phyloP scores from a whole-genome alignment of 805 yeast genomes.

The Candida tibetensis region DNA sequence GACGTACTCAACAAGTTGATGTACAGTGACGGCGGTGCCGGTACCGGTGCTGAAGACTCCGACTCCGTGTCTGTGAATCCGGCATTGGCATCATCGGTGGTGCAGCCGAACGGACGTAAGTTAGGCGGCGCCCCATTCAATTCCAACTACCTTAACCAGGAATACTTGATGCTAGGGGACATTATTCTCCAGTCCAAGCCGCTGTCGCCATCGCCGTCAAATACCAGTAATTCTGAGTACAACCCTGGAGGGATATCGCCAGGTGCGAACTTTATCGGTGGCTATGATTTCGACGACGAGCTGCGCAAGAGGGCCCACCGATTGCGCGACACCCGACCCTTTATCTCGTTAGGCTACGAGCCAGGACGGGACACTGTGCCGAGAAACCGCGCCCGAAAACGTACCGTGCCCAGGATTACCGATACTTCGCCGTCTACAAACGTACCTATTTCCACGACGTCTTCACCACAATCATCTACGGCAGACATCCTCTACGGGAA shows the following conservation, averaged over 20 bases:
- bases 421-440: not conserved
- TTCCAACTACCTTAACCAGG: constrained; percentile 49
- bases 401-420: not conserved
- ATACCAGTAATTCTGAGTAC: constrained; percentile 17
- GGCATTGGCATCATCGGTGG: not conserved
- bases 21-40: constrained; percentile 15
- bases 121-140: constrained; percentile 19
- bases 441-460: not conserved
- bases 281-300: not conserved
- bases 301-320: constrained; percentile 4
- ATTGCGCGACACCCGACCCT: constrained; percentile 35
- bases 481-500: not conserved
- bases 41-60: constrained; percentile 12
- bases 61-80: constrained; percentile 13
- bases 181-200: constrained; percentile 41
- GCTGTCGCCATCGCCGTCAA: constrained; percentile 39
- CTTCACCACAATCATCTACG: not conserved
- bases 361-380: not conserved
- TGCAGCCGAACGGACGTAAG: not conserved
- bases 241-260: not conserved
- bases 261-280: constrained; percentile 1
- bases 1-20: constrained; percentile 16
- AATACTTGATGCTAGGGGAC: constrained; percentile 51
- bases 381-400: not conserved
- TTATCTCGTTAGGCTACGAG: constrained; percentile 36